Evolutionary conservation across 1,139 yeast species (phyloP), one percentile per base, ranked within the genome.

Genomic region (Zygosaccharomyces sapae): DNA sequence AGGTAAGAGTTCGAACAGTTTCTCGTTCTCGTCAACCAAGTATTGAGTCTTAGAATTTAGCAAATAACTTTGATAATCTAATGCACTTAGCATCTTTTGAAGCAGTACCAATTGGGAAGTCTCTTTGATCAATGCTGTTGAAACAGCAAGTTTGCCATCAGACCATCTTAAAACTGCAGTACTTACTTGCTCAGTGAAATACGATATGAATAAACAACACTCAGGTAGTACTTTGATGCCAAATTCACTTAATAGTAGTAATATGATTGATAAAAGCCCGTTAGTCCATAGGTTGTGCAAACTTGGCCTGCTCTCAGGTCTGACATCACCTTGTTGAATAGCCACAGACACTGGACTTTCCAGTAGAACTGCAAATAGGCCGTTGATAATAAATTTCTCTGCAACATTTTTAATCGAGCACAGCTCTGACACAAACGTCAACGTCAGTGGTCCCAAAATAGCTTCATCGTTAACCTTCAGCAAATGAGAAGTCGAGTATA

Each of bases 211-310:
- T 43, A 80, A 70, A 51, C 84, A 75, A 5, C 83, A 70, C 50
- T 87, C 95, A 1, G 87, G 81, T 1, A 83, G 61, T 2, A 85
- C 72, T 37, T 77, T 71, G 0, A 77, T 74, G 0, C 94, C 94
- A 47, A 88, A 76, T 47, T 75, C 77, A 39, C 81, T 74, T 44
- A 87, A 65, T 12, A 87, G 67, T 2, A 78, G 72, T 38, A 87
- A 67, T 22, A 84, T 70, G 6, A 87, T 76, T 0, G 95, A 84
- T 38, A 90, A 70, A 18, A 90, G 70, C 0, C 96, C 96, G 60
- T 84, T 82, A 9, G 81, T 77, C 97, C 97, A 90, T 18, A 86
- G 72, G 45, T 78, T 74, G 62, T 88, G 92, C 52, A 86, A 69
- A 49, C 77, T 75, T 1, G 85, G 76, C 6, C 72, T 65, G 0